These are phyloP conservation scores for Xylaria sp. DNA, from an alignment of 2,329 filamentous ascomycete species.

Conservation along the genomic window DNA sequence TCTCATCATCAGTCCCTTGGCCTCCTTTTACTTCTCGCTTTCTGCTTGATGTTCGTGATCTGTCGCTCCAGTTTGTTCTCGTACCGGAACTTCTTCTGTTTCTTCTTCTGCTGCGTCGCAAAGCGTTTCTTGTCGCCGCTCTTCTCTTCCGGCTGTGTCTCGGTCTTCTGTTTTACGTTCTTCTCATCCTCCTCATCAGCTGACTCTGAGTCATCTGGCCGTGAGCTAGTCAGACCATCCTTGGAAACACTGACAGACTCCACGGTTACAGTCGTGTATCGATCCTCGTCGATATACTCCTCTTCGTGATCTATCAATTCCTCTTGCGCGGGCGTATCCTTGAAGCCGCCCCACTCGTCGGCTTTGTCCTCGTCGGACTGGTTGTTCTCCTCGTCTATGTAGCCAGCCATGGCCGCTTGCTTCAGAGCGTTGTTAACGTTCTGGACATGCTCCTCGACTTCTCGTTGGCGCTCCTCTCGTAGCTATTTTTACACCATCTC, in stretches of 20 bases:
- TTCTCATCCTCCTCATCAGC: slow-evolving; percentile 34
- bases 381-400: slow-evolving; percentile 32
- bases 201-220: slow-evolving; percentile 39
- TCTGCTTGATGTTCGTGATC: slow-evolving; percentile 64
- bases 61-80: slow-evolving; percentile 83
- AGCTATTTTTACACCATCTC: slow-evolving; percentile 48
- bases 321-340: slow-evolving; percentile 43
- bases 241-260: slow-evolving; percentile 78
- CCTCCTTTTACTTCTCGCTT: slow-evolving; percentile 52
- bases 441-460: slow-evolving; percentile 76
- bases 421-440: slow-evolving; percentile 67
- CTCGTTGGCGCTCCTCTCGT: slow-evolving; percentile 73
- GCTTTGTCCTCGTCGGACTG: slow-evolving; percentile 29
- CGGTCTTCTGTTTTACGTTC: slow-evolving; percentile 20
- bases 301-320: slow-evolving; percentile 68
- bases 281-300: slow-evolving; percentile 94
- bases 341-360: slow-evolving; percentile 60
- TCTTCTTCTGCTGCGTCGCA: slow-evolving; percentile 58
- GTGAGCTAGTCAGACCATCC: slow-evolving; percentile 58
- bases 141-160: slow-evolving; percentile 4
- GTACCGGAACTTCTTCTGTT: slow-evolving; percentile 89
- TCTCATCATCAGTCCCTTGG: slow-evolving; percentile 25
- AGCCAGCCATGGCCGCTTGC: slow-evolving; percentile 50
- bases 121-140: slow-evolving; percentile 30
- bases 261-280: slow-evolving; percentile 90